These are phyloP conservation scores for Saccharomyces mikatae DNA, from an alignment of 805 yeast genomes.

Conservation along the genomic window DNA sequence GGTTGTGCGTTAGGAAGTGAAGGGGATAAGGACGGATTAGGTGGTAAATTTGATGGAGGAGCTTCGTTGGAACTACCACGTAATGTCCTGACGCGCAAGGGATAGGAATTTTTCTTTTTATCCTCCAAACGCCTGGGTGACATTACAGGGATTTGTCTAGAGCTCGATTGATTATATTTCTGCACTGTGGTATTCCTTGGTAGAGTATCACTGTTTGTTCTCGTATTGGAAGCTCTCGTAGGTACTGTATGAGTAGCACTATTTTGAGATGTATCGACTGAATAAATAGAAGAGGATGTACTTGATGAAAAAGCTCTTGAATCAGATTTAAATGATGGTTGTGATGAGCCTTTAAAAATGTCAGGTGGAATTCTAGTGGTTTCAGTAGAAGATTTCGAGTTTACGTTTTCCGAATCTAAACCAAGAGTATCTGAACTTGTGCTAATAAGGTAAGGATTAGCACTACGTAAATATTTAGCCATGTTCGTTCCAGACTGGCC, in stretches of 20 bases:
- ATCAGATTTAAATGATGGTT: slow-evolving; percentile 36
- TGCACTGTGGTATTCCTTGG: neutral
- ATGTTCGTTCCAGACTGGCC: slow-evolving; percentile 19
- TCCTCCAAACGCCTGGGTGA: neutral
- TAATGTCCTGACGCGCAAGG: neutral
- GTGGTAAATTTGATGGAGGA: neutral
- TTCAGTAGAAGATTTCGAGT: neutral
- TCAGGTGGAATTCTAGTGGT: neutral
- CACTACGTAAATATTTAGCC: slow-evolving; percentile 43
- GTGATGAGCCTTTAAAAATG: neutral
- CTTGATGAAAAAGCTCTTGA: slow-evolving; percentile 21
- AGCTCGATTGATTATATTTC: neutral
- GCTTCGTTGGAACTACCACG: neutral
- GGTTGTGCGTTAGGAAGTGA: neutral
- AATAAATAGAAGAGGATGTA: slow-evolving; percentile 11
- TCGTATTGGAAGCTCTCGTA: slow-evolving; percentile 72
- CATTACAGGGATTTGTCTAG: neutral
- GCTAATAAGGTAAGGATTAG: slow-evolving; percentile 21
- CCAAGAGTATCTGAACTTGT: neutral
- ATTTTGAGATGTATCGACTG: slow-evolving; percentile 35
- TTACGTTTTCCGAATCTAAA: neutral
- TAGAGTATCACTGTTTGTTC: slow-evolving; percentile 46
- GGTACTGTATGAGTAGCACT: slow-evolving; percentile 56
- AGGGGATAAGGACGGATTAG: neutral
- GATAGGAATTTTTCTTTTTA: neutral